These are phyloP conservation scores for Talaromyces sp. DNA, from an alignment of 2,329 filamentous ascomycete species.

Conservation along the genomic window DNA sequence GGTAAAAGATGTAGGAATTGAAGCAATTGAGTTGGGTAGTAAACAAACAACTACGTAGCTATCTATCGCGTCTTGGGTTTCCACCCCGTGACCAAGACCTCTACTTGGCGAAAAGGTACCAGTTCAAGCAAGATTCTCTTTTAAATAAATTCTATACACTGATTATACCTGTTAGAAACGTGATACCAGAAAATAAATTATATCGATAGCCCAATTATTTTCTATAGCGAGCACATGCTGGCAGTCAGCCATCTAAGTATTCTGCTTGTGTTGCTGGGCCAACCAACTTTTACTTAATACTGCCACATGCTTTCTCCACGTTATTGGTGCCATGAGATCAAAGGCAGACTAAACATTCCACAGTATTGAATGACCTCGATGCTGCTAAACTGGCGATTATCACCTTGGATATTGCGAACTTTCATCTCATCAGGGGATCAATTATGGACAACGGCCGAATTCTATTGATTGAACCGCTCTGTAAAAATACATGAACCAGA, in stretches of 20 bases:
- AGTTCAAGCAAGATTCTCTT: background rate
- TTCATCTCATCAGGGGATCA: background rate
- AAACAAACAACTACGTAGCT: constrained; percentile 1
- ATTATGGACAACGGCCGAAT: background rate
- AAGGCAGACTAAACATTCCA: too few species aligned
- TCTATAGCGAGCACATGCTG: too few species aligned
- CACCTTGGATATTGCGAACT: too few species aligned
- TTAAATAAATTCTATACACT: background rate
- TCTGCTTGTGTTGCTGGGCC: background rate
- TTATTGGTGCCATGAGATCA: too few species aligned
- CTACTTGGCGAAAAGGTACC: background rate
- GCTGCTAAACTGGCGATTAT: too few species aligned
- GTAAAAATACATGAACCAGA: background rate
- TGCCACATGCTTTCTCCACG: background rate
- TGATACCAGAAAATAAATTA: background rate
- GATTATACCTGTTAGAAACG: too few species aligned
- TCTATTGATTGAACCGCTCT: background rate
- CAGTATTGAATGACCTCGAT: too few species aligned
- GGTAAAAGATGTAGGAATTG: background rate
- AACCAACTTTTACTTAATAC: too few species aligned
- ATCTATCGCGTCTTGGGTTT: background rate
- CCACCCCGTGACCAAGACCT: background rate
- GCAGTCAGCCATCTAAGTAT: too few species aligned
- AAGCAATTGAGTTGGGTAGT: background rate
- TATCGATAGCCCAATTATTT: too few species aligned